Conservation (phyloP, 108 stramenopile genomes). For the Nitzschia inconspicua region DNA sequence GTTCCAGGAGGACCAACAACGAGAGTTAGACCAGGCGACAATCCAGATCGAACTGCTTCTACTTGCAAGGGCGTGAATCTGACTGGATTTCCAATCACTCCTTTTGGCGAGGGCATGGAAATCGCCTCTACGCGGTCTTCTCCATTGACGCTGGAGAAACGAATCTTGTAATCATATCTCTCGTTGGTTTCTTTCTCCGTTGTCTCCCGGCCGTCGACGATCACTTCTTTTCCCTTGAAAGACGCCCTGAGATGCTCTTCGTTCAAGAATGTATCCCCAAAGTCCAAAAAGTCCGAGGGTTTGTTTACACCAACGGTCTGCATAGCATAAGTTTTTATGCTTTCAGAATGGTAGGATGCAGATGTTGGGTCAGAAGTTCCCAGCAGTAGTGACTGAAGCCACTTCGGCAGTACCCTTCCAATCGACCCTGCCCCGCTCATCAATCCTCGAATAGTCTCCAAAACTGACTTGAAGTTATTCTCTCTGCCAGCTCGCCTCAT, state of each 20-base stretch:
- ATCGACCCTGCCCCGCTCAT: conserved; percentile 72
- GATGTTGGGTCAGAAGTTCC: conserved; percentile 82
- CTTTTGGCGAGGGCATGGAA: conserved; percentile 33
- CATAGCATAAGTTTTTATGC: conserved; percentile 60
- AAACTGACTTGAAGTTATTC: conserved; percentile 94
- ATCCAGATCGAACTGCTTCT: conserved; percentile 91
- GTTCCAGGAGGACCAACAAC: conserved; percentile 98
- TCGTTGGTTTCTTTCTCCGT: background rate
- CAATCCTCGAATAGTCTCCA: conserved; percentile 90
- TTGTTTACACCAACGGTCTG: conserved; percentile 77
- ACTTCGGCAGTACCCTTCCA: conserved; percentile 81
- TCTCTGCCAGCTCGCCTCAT: conserved; percentile 86
- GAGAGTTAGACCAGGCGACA: conserved; percentile 91
- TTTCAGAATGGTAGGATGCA: conserved; percentile 65
- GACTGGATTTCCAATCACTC: conserved; percentile 73
- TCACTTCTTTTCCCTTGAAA: conserved; percentile 50
- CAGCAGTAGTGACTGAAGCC: conserved; percentile 88
- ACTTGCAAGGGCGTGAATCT: conserved; percentile 95
- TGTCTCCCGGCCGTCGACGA: conserved; percentile 10
- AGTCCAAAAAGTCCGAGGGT: conserved; percentile 75
- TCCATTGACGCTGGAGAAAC: conserved; percentile 22
- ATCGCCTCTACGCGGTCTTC: conserved; percentile 43
- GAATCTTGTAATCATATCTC: conserved; percentile 58
- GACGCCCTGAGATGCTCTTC: conserved; percentile 65
- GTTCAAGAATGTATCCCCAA: conserved; percentile 87